Evolutionary conservation across 2,329 filamentous ascomycete genomes (phyloP), one percentile per base, ranked within the genome.

Genomic region (Pezicula neosporulosa): DNA sequence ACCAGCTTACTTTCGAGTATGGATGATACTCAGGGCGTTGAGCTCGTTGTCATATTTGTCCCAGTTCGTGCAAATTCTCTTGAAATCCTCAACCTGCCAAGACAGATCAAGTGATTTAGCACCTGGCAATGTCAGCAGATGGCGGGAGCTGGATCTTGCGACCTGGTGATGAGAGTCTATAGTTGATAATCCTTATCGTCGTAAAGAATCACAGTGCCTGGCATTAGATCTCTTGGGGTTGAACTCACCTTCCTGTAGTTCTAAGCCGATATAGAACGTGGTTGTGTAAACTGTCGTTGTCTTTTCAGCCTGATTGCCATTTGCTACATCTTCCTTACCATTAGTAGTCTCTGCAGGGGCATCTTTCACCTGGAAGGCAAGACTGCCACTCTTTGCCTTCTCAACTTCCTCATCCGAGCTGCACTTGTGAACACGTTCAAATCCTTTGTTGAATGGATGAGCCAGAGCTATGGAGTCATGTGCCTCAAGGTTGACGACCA

Each of bases 241-340:
- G 9, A 33, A 13, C 81, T 67, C 78, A 90, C 89, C 86, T 75
- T 86, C 81, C 36, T 79, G 78, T 50, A 97, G 72, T 61, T 93
- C 87, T 44, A 97, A 77, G 35, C 94, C 94, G 64, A 99, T 90
- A 66, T 97, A 99, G 68, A 92, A 93, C 1, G 92, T 97, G 21
- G 90, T 91, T 0, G 93, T 97, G 67, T 89, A 96, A 27, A 97
- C 74, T 50, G 63, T 62, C 12, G 61, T 63, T 16, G 55, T 47
- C 38, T 62, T 60, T 28, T 60, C 59, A 33, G 66, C 64, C 54
- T 73, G 70, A 24, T 73, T 68, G 27, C 63, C 68, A 38, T 69
- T 68, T 46, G 63, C 58, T 24, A 63, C 56, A 30, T 70, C 66
- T 13, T 72, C 63, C 44, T 75, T 72, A 37, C 65, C 67, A 41